Conservation (phyloP, 2,329 filamentous ascomycete species). For the Sphaerulina musiva region DNA sequence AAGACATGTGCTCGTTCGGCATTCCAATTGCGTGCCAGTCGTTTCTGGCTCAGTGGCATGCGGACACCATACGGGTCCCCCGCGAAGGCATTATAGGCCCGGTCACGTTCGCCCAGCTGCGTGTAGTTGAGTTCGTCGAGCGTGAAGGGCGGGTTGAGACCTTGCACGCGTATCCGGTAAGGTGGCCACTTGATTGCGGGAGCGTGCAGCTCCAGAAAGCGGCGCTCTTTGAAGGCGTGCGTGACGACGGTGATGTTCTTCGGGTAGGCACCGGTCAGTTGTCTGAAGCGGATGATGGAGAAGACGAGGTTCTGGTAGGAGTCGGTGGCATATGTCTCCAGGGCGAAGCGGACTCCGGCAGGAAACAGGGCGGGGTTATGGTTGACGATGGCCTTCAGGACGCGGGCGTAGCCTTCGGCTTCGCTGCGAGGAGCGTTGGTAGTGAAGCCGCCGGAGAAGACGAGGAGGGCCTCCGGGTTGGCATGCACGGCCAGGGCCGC, state of each 20-base stretch:
- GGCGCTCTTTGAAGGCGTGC: conserved; percentile 43
- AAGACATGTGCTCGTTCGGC: conserved; percentile 18
- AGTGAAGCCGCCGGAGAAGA: conserved; percentile 63
- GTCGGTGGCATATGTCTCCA: conserved; percentile 56
- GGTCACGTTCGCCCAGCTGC: conserved; percentile 33
- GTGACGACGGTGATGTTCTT: conserved; percentile 40
- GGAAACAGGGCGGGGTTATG: conserved; percentile 19
- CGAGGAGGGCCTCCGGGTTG: conserved; percentile 47
- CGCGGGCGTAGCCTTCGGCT: conserved; percentile 25
- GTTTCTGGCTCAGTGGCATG: conserved; percentile 35
- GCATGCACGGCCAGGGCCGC: conserved; percentile 52
- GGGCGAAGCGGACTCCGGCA: conserved; percentile 16
- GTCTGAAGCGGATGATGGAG: conserved; percentile 54
- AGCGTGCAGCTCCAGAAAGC: conserved; percentile 39
- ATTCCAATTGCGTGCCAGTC: conserved; percentile 38
- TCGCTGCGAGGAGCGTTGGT: conserved; percentile 26
- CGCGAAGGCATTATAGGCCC: conserved; percentile 36
- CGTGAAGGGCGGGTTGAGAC: conserved; percentile 42
- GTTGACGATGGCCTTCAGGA: conserved; percentile 17
- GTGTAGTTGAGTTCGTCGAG: conserved; percentile 34
- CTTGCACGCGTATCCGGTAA: conserved; percentile 38
- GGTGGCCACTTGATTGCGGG: conserved; percentile 41
- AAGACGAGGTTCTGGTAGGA: conserved; percentile 81
- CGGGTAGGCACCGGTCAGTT: conserved; percentile 37
- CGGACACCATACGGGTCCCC: conserved; percentile 38